phyloP scores from a whole-genome alignment of 2,329 filamentous ascomycete species.

The Parasarocladium wereldwijsianum region DNA sequence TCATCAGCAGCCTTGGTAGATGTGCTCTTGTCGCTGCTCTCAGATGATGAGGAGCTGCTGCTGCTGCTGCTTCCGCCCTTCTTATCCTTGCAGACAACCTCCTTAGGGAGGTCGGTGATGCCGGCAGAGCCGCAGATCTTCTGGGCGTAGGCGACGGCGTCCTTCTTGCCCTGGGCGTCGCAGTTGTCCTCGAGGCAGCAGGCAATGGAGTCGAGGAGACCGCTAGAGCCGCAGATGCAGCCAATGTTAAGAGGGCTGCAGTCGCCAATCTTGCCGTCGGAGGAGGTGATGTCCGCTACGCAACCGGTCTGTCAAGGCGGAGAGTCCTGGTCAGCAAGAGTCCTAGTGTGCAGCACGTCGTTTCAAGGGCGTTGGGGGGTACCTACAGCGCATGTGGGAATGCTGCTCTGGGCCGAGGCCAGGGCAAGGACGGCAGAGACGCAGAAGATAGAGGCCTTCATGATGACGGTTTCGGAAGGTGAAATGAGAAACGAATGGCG shows the following conservation, averaged over 20 bases:
- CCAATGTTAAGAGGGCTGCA: slow-evolving; percentile 22
- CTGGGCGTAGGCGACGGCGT: slow-evolving; percentile 21
- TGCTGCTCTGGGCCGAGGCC: slow-evolving; percentile 17
- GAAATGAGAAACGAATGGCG: too few species aligned
- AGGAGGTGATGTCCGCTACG: slow-evolving; percentile 17
- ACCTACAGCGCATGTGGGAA: slow-evolving; percentile 26
- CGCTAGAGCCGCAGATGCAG: slow-evolving; percentile 25
- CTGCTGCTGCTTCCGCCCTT: slow-evolving; percentile 1
- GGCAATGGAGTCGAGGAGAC: slow-evolving; percentile 24
- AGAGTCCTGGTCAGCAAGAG: not conserved
- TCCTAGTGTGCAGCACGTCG: too few species aligned
- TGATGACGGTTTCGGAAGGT: slow-evolving; percentile 10
- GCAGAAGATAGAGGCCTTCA: slow-evolving; percentile 20
- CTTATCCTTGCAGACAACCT: slow-evolving; percentile 19
- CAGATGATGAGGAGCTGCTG: not conserved
- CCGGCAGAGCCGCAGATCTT: slow-evolving; percentile 22
- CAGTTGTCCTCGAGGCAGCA: slow-evolving; percentile 25
- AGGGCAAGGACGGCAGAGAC: slow-evolving; percentile 17
- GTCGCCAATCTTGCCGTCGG: slow-evolving; percentile 18
- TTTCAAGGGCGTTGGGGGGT: slow-evolving; percentile 2
- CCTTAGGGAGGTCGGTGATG: slow-evolving; percentile 18
- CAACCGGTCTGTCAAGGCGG: slow-evolving; percentile 11
- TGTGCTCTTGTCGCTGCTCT: not conserved
- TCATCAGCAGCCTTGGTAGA: not conserved
- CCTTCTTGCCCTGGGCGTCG: slow-evolving; percentile 15